Evolutionary conservation across 192 early-diverging fungal genomes (phyloP).

Genomic region (Linnemannia zychae): DNA sequence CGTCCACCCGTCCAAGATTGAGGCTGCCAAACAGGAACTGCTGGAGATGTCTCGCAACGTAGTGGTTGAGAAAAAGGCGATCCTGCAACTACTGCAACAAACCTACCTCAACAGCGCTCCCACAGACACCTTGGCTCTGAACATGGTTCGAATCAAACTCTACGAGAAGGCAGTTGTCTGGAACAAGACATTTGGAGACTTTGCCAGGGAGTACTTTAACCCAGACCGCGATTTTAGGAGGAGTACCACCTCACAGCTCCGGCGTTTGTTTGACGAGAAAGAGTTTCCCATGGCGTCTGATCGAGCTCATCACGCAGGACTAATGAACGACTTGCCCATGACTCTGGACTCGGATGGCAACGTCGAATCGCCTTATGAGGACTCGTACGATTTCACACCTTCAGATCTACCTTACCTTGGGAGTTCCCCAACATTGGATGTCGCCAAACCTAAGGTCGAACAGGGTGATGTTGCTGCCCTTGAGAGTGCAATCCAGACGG

Average conservation of each 20-base stretch:
- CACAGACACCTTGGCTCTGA: slow-evolving; percentile 86
- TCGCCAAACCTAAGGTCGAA: slow-evolving; percentile 47
- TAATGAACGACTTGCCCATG: slow-evolving; percentile 64
- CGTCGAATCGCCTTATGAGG: slow-evolving; percentile 22
- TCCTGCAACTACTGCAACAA: slow-evolving; percentile 89
- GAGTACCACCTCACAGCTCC: slow-evolving; percentile 72
- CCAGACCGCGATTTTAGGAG: slow-evolving; percentile 83
- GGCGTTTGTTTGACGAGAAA: slow-evolving; percentile 73
- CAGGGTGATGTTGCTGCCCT: slow-evolving; percentile 51
- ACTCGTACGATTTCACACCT: slow-evolving; percentile 30
- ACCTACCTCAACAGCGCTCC: slow-evolving; percentile 81
- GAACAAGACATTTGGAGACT: slow-evolving; percentile 87
- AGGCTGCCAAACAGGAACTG: slow-evolving; percentile 79
- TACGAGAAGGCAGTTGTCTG: slow-evolving; percentile 86
- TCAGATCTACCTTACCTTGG: slow-evolving; percentile 61
- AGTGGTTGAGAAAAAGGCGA: slow-evolving; percentile 81
- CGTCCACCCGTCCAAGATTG: slow-evolving; percentile 77
- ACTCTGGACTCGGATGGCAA: slow-evolving; percentile 44
- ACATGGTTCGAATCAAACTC: slow-evolving; percentile 80
- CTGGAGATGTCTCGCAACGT: slow-evolving; percentile 78
- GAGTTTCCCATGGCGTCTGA: slow-evolving; percentile 56
- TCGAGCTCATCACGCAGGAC: slow-evolving; percentile 57
- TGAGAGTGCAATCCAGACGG: slow-evolving; percentile 55
- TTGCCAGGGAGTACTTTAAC: slow-evolving; percentile 85
- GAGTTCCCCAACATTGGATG: slow-evolving; percentile 55